phyloP scores from a whole-genome alignment of 768 basidiomycete genomes.

The Coprinopsis strossmayeri region DNA sequence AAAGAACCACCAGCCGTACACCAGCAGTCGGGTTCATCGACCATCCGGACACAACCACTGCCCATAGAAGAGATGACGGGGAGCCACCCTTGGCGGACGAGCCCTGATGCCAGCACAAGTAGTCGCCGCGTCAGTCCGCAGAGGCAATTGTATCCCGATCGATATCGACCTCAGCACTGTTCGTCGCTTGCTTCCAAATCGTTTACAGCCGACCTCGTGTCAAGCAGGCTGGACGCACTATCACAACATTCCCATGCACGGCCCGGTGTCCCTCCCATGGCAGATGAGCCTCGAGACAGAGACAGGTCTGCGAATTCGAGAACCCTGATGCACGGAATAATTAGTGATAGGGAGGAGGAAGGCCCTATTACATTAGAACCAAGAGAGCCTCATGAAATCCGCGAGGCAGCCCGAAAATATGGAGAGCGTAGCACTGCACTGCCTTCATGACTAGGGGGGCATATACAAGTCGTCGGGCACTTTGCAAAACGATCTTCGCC shows the following conservation, averaged over 20 bases:
- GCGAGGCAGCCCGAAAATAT: not conserved
- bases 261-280: not conserved
- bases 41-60: not conserved
- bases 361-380: not conserved
- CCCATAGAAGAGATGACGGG: not conserved
- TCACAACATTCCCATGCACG: not conserved
- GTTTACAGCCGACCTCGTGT: not conserved
- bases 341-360: not conserved
- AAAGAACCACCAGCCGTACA: not conserved
- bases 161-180: not conserved
- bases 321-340: not conserved
- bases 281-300: not conserved
- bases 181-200: constrained; percentile 1
- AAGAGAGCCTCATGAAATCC: not conserved
- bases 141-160: not conserved
- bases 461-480: not conserved
- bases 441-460: not conserved
- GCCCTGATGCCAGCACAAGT: not conserved
- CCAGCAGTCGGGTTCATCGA: not conserved
- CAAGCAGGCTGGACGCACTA: not conserved
- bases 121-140: not conserved
- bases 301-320: not conserved
- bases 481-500: not conserved
- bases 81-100: not conserved
- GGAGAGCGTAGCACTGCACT: not conserved